Percentiles rank a stretch among this genome's conserved stretches.
Conservation (phyloP, 1,284 basidiomycete genomes). For the Cutaneotrichosporon cutaneum region DNA sequence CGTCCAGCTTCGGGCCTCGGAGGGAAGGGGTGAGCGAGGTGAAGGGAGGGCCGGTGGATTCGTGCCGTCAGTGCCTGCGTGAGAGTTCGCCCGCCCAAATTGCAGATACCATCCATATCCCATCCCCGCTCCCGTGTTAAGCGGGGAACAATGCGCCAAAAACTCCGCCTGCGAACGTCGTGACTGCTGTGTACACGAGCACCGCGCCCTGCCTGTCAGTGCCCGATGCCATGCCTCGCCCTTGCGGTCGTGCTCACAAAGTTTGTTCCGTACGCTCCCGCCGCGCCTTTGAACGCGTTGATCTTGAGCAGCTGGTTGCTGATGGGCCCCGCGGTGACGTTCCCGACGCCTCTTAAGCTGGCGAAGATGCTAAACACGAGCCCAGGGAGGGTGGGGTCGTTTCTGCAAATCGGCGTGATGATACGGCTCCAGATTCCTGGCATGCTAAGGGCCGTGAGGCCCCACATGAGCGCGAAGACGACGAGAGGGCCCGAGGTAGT, state of each 20-base stretch:
- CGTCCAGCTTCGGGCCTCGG: too few species aligned
- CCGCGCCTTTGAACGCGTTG: conserved; percentile 28
- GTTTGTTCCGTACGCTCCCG: conserved; percentile 46
- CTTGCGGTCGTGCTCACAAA: conserved; percentile 16
- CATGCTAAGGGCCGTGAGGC: conserved; percentile 35
- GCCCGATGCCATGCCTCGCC: too few species aligned
- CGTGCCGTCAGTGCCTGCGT: too few species aligned
- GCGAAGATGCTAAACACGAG: conserved; percentile 46
- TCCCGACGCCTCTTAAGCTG: conserved; percentile 45
- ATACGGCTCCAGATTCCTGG: conserved; percentile 38
- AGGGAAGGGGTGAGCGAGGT: background rate
- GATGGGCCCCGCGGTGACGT: conserved; percentile 46
- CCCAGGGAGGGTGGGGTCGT: conserved; percentile 40
- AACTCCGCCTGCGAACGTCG: conserved; percentile 26
- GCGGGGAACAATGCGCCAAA: conserved; percentile 18
- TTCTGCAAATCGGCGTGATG: conserved; percentile 27
- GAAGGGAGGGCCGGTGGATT: too few species aligned
- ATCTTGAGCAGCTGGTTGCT: conserved; percentile 36
- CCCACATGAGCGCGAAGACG: conserved; percentile 36
- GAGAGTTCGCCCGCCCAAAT: too few species aligned
- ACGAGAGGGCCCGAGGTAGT: conserved; percentile 33
- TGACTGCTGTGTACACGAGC: conserved; percentile 31
- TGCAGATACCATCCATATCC: too few species aligned
- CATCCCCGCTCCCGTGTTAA: too few species aligned
- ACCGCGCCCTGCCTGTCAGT: conserved; percentile 23